A percentile compares a stretch with the other conserved stretches of the same genome.
These are phyloP conservation scores for Gonium pectorale DNA, from an alignment of 139 green algal genomes.

Conservation along the genomic window DNA sequence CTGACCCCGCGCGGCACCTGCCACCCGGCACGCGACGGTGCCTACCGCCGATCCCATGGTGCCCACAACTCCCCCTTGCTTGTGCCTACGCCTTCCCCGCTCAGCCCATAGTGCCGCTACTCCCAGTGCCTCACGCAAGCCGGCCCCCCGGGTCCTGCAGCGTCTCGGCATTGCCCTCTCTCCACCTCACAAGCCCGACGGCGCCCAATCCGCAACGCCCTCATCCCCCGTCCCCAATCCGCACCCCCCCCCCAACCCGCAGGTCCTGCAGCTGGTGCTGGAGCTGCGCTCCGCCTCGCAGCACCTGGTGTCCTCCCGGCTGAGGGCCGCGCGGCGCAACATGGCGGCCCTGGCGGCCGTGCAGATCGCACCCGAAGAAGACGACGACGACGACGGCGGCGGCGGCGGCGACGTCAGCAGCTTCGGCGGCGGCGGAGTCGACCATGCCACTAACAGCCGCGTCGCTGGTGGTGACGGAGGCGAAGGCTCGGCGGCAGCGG, in stretches of 20 bases:
- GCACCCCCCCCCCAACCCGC: background rate
- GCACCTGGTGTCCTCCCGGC: background rate
- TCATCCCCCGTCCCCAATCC: background rate
- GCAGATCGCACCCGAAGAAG: background rate
- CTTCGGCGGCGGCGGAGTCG: background rate
- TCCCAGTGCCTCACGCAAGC: too few relatives aligned
- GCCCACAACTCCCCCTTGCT: too few relatives aligned
- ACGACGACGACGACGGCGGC: background rate
- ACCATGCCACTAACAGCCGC: too few relatives aligned
- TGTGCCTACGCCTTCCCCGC: too few relatives aligned
- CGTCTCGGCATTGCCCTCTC: too few relatives aligned
- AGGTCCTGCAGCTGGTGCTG: constrained; percentile 50
- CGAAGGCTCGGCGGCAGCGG: background rate
- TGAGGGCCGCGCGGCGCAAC: constrained; percentile 9
- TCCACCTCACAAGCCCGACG: too few relatives aligned
- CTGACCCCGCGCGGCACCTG: too few relatives aligned
- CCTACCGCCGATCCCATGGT: too few relatives aligned
- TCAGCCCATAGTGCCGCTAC: too few relatives aligned
- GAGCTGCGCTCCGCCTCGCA: background rate
- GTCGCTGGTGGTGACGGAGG: background rate
- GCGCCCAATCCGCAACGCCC: too few relatives aligned
- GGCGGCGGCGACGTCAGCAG: background rate
- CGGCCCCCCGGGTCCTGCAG: too few relatives aligned
- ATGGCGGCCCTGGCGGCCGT: constrained; percentile 33
- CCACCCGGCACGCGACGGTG: too few relatives aligned